These are phyloP conservation scores for Ceriops zippeliana DNA, from an alignment of 345 rosid genomes.

Conservation along the genomic window DNA sequence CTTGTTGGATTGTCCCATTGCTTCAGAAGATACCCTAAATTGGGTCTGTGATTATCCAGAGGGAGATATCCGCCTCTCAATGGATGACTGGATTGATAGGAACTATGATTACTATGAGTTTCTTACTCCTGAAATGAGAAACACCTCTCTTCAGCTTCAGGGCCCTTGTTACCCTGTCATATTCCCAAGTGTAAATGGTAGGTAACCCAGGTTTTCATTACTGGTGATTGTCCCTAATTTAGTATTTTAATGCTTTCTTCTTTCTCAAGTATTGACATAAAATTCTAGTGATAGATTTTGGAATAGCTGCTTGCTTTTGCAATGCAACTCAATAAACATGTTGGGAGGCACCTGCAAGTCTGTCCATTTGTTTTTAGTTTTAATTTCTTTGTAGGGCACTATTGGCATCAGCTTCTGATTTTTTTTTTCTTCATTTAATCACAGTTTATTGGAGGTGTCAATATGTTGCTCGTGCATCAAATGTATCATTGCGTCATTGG, in stretches of 20 bases:
- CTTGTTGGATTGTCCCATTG: constrained; percentile 82
- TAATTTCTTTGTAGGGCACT: constrained; percentile 1
- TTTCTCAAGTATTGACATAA: neutral
- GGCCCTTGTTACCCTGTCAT: constrained; percentile 98
- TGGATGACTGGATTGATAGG: constrained; percentile 85
- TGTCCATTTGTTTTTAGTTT: neutral
- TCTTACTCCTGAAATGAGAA: constrained; percentile 89
- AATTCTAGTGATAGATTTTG: too few species aligned
- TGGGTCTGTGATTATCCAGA: constrained; percentile 99
- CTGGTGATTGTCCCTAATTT: too few species aligned
- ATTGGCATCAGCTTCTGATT: neutral
- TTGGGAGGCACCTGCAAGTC: neutral
- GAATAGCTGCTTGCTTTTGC: too few species aligned
- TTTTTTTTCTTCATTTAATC: neutral
- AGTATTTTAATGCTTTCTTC: neutral
- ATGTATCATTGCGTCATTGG: constrained; percentile 82
- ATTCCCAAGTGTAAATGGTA: constrained; percentile 89
- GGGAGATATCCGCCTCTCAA: constrained; percentile 75
- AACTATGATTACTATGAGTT: constrained; percentile 88
- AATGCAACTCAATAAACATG: too few species aligned
- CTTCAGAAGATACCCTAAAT: constrained; percentile 68
- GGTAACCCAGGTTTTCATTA: constrained; percentile 9
- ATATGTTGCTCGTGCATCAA: constrained; percentile 80
- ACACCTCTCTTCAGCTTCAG: constrained; percentile 85
- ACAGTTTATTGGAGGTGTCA: constrained; percentile 98